These are phyloP conservation scores for Trichophyton mentagrophytes DNA, from an alignment of 2,329 filamentous ascomycete genomes.

Conservation along the genomic window DNA sequence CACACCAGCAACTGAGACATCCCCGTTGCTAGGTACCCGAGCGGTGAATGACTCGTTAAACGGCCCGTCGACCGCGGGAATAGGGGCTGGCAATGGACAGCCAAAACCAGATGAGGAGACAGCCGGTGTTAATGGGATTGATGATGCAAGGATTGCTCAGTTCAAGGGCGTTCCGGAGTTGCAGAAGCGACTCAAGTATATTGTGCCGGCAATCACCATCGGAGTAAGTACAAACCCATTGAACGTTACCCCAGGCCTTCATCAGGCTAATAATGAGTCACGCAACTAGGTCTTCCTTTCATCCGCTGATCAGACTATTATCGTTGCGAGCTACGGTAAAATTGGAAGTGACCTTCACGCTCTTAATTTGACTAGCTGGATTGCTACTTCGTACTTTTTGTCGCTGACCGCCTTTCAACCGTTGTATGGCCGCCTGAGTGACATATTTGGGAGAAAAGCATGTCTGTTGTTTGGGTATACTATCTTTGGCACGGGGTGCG, in stretches of 20 bases:
- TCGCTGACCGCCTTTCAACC: constrained; percentile 65
- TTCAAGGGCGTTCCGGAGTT: constrained; percentile 38
- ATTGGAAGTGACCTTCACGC: constrained; percentile 66
- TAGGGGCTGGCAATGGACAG: constrained; percentile 12
- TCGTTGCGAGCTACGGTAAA: constrained; percentile 62
- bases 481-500: constrained; percentile 52
- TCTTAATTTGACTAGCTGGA: constrained; percentile 63
- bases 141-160: constrained; percentile 21
- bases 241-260: background rate
- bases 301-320: constrained; percentile 63
- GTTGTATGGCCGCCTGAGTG: constrained; percentile 56
- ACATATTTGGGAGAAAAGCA: constrained; percentile 58
- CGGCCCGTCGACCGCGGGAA: constrained; percentile 10
- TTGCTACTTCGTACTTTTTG: constrained; percentile 58
- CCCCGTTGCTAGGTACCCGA: constrained; percentile 32
- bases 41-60: constrained; percentile 13
- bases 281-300: constrained; percentile 51
- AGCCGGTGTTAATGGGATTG: constrained; percentile 19
- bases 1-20: constrained; percentile 28
- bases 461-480: constrained; percentile 52
- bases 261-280: background rate
- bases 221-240: constrained; percentile 37
- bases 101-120: constrained; percentile 12
- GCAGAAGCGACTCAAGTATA: constrained; percentile 41
- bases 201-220: constrained; percentile 49